A percentile compares a stretch with the other conserved stretches of the same genome.
These are phyloP conservation scores for Thinopyrum elongatum DNA, from an alignment of 176 grass and related monocot species.

Conservation along the genomic window DNA sequence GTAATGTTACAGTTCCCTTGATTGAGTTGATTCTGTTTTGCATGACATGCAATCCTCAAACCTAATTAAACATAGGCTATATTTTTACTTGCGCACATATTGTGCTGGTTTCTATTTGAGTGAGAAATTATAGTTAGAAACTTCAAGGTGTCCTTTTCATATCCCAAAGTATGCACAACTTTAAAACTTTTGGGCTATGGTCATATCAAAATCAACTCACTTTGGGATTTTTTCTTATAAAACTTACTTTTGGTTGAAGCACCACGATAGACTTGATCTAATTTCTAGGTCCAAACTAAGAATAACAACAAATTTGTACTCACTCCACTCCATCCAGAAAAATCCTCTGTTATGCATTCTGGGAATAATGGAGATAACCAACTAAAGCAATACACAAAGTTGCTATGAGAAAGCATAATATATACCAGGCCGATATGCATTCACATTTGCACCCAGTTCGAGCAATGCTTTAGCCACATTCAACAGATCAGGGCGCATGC, in stretches of 20 bases:
- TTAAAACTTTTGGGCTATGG: not conserved
- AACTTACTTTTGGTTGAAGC: not conserved
- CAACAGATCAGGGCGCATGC: constrained; percentile 70
- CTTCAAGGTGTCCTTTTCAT: not conserved
- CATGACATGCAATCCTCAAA: not conserved
- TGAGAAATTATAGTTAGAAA: not conserved
- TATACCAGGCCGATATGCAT: constrained; percentile 81
- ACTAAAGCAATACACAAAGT: not conserved
- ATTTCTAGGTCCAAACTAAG: not conserved
- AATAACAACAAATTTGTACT: not conserved
- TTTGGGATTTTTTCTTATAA: not conserved
- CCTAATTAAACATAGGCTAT: not conserved
- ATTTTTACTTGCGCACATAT: not conserved
- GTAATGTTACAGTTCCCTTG: not conserved
- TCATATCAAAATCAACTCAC: not conserved
- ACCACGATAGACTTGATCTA: not conserved
- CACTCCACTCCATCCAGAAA: not conserved
- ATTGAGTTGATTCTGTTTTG: not conserved
- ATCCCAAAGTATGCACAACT: not conserved
- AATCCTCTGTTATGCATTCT: not conserved
- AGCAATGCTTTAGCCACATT: constrained; percentile 63
- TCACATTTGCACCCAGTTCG: constrained; percentile 84
- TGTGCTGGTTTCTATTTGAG: not conserved
- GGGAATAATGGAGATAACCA: not conserved
- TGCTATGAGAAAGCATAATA: not conserved